These are phyloP conservation scores for Nicotiana tomentosiformis DNA, from an alignment of 257 asterid genomes.

Conservation along the genomic window DNA sequence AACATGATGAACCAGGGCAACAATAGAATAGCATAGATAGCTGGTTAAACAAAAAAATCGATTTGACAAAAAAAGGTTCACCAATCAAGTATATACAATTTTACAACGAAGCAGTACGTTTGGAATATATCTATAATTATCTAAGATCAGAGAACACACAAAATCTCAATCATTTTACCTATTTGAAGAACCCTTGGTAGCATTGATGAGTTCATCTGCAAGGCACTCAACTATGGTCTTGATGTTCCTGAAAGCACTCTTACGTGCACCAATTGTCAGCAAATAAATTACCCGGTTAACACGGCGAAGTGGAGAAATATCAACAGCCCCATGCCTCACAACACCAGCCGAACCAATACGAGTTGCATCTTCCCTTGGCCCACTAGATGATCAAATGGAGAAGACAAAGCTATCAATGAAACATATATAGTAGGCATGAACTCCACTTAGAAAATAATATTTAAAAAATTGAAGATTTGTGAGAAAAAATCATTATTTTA, in stretches of 20 bases:
- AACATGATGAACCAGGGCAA: too few species aligned
- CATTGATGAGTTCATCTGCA: conserved; percentile 77
- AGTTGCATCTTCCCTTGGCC: conserved; percentile 55
- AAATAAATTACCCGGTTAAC: conserved; percentile 71
- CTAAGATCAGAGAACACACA: too few species aligned
- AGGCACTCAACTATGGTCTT: conserved; percentile 14
- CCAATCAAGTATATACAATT: too few species aligned
- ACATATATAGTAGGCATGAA: too few species aligned
- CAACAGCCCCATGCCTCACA: conserved; percentile 79
- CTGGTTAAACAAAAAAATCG: too few species aligned
- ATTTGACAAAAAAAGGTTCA: too few species aligned
- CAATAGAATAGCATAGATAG: too few species aligned
- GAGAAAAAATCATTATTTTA: too few species aligned
- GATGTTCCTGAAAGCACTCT: conserved; percentile 66
- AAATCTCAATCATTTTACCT: conserved; percentile 22
- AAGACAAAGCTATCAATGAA: neutral
- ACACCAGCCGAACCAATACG: conserved; percentile 34
- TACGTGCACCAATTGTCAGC: conserved; percentile 66
- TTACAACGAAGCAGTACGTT: too few species aligned
- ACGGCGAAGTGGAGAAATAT: conserved; percentile 74
- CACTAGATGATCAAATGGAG: conserved; percentile 28
- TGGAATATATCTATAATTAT: too few species aligned
- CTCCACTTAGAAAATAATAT: too few species aligned
- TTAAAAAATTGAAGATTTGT: too few species aligned
- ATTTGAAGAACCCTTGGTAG: conserved; percentile 74